Base-by-base conservation (phyloP, 768 basidiomycete genomes). In the Hypsizygus marmoreus region DNA sequence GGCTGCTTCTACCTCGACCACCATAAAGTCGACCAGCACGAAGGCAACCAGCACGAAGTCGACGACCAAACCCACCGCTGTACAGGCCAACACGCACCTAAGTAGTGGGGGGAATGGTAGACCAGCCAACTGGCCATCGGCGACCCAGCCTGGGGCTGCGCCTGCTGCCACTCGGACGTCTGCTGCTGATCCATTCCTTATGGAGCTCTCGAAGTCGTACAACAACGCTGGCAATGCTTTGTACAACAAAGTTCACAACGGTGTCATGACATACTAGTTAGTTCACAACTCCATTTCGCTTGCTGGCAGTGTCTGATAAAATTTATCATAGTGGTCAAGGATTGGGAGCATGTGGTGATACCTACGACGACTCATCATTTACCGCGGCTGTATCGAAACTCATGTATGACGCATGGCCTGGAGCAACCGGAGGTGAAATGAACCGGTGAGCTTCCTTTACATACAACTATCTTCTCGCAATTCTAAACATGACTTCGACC, bases 231-330 rank as follows among this genome's bases (percentile, higher is more conserved):
- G 44, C 20, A 62, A 66, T 37, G 5, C 13, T 2, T 22, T 49
- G 6, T 66, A 59, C 50, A 66, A 54, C 16, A 4, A 39, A 2
- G 50, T 55, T 16, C 56, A 66, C 39, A 50, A 34, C 2, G 64
- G 64, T 12, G 47, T 60, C 20, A 65, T 65, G 64, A 65, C 64
- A 9, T 65, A 62, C 49, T 65, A 65, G 64, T 65, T 36, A 48
- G 64, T 61, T n/a, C n/a, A n/a, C n/a, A n/a, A n/a, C 10, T 22
- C 12, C 32, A 22, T 43, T 22, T 22, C 11, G 29, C 32, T 22
- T 25, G 22, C 12, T 32, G 28, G 11, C 32, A 25, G 32, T 49
- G 31, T 45, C 47, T 43, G 12, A 26, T 44, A 6, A 26, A 29
- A 23, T 37, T 26, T 45, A 44, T 28, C 54, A 2, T 42, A 65